Evolutionary conservation across 495 filamentous ascomycete genomes (phyloP).

Genomic region (Penicillium ucsense): DNA sequence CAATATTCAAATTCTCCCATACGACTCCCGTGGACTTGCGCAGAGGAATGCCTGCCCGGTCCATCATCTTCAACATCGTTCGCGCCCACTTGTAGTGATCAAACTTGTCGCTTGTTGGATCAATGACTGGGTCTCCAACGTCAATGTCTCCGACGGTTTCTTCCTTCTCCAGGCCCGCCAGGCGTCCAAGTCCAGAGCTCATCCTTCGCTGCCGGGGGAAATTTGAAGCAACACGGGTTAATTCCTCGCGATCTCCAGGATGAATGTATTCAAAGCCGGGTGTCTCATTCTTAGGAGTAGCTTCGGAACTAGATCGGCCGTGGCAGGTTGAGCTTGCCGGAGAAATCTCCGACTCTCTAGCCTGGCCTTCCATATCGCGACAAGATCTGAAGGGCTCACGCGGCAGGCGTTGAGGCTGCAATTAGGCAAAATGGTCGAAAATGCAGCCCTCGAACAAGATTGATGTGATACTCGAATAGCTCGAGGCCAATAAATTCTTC

Average conservation of each 20-base stretch:
- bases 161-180: constrained; percentile 21
- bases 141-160: constrained; percentile 37
- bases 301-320: constrained; percentile 9
- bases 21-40: constrained; percentile 33
- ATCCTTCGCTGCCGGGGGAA: constrained; percentile 22
- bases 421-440: too few relatives aligned
- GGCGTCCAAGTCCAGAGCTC: constrained; percentile 13
- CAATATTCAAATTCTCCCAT: constrained; percentile 45
- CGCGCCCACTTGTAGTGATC: constrained; percentile 49
- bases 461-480: too few relatives aligned
- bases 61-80: constrained; percentile 34
- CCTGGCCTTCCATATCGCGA: constrained; percentile 11
- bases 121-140: constrained; percentile 41
- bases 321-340: constrained; percentile 10
- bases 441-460: too few relatives aligned
- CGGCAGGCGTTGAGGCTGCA: too few relatives aligned
- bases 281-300: constrained; percentile 9
- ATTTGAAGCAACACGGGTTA: constrained; percentile 31
- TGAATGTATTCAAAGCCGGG: constrained; percentile 27
- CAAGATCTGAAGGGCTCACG: not conserved
- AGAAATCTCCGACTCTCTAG: constrained; percentile 4
- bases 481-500: too few relatives aligned
- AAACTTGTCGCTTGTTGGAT: constrained; percentile 47
- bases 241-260: constrained; percentile 23
- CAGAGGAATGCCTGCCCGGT: constrained; percentile 33